phyloP scores from a whole-genome alignment of 192 early-diverging fungal genomes.

The Coemansia sp. region DNA sequence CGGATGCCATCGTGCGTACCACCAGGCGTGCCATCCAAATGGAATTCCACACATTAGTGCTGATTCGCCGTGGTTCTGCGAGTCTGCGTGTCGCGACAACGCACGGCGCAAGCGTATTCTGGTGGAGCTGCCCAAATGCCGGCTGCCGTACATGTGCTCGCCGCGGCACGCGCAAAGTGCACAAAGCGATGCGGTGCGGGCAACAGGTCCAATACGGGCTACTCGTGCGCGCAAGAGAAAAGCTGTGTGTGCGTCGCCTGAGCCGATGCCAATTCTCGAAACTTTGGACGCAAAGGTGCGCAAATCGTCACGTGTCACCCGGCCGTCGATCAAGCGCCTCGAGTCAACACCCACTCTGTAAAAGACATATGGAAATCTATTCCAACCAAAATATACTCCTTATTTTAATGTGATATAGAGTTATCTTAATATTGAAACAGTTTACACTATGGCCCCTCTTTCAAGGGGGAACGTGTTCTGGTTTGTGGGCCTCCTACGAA shows the following conservation, averaged over 20 bases:
- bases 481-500: too few relatives aligned
- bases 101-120: conserved; percentile 40
- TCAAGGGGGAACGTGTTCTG: too few relatives aligned
- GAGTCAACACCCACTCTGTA: neutral
- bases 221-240: conserved; percentile 43
- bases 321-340: conserved; percentile 48
- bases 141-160: conserved; percentile 55
- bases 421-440: neutral
- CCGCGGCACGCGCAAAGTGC: conserved; percentile 25
- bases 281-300: conserved; percentile 25
- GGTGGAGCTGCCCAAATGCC: conserved; percentile 53
- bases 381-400: neutral
- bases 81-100: conserved; percentile 47
- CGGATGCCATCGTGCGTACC: conserved; percentile 81
- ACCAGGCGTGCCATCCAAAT: conserved; percentile 66
- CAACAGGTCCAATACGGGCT: conserved; percentile 1
- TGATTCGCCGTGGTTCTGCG: conserved; percentile 44
- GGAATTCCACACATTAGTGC: conserved; percentile 16
- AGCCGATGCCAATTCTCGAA: conserved; percentile 8
- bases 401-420: conserved; percentile 5
- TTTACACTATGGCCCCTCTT: too few relatives aligned
- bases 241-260: conserved; percentile 17
- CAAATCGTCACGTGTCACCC: conserved; percentile 48
- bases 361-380: too few relatives aligned
- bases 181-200: neutral